Evolutionary conservation across 2,329 filamentous ascomycete genomes (phyloP).

Genomic region (Lasiodiplodia gonubiensis): DNA sequence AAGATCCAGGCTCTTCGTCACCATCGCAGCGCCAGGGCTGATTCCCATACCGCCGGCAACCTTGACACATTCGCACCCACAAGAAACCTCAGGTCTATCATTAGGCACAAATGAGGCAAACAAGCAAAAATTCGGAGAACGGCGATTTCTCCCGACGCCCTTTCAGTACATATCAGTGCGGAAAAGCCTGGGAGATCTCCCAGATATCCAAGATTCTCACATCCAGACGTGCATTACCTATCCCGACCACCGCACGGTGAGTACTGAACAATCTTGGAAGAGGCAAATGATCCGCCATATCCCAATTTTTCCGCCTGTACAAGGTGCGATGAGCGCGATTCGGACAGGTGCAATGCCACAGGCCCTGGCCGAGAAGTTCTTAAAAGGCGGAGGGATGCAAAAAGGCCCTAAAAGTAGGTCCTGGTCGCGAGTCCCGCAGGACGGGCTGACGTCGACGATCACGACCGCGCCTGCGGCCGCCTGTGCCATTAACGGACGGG

Average conservation of each 20-base stretch:
- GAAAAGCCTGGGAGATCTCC: constrained; percentile 66
- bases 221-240: constrained; percentile 66
- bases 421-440: constrained; percentile 61
- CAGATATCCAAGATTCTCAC: constrained; percentile 65
- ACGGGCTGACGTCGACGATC: constrained; percentile 66
- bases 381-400: neutral
- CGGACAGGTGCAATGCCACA: constrained; percentile 27
- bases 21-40: constrained; percentile 71
- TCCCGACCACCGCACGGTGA: constrained; percentile 68
- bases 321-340: constrained; percentile 33
- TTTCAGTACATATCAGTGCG: constrained; percentile 63
- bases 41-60: constrained; percentile 61
- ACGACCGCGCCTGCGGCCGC: constrained; percentile 59
- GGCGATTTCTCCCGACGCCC: constrained; percentile 60
- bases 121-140: constrained; percentile 60
- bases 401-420: neutral
- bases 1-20: constrained; percentile 72
- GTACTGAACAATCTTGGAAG: neutral
- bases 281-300: constrained; percentile 42
- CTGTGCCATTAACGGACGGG: constrained; percentile 62
- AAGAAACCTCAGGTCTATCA: constrained; percentile 38
- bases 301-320: constrained; percentile 58
- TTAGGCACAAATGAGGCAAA: constrained; percentile 56
- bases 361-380: constrained; percentile 3
- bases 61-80: constrained; percentile 68